A percentile compares a stretch with the other conserved stretches of the same genome.
These are phyloP conservation scores for Asclepias syriaca DNA, from an alignment of 257 asterid genomes.

Conservation along the genomic window DNA sequence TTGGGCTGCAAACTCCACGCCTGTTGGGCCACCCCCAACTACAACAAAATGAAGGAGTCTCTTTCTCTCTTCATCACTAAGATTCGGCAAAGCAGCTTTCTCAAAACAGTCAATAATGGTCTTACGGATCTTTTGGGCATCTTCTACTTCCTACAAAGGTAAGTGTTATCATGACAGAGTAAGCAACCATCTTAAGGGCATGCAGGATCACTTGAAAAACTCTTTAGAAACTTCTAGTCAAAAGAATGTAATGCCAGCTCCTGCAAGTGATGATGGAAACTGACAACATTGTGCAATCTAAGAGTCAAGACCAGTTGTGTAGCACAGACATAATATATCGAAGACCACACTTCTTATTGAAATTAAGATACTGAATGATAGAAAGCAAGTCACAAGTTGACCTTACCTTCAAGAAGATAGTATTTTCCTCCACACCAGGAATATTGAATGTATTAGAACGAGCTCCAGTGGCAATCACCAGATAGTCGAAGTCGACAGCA, in stretches of 20 bases:
- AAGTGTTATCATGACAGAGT: background rate
- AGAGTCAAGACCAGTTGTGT: background rate
- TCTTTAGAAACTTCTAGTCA: background rate
- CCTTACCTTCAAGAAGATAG: conserved; percentile 80
- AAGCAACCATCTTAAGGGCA: background rate
- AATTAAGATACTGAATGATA: background rate
- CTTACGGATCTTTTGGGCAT: conserved; percentile 95
- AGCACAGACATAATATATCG: background rate
- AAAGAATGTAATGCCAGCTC: background rate
- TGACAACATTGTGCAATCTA: background rate
- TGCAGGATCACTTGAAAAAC: no score
- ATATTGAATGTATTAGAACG: conserved; percentile 89
- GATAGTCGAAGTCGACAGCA: conserved; percentile 88
- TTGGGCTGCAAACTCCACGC: conserved; percentile 81
- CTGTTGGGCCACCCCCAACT: conserved; percentile 98
- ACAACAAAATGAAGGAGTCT: conserved; percentile 86
- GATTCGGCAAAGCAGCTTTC: conserved; percentile 70
- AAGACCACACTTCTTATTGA: background rate
- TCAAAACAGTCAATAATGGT: conserved; percentile 82
- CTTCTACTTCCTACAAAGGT: conserved; percentile 79
- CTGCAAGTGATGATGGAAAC: background rate
- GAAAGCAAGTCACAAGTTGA: background rate
- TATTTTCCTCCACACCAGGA: conserved; percentile 93
- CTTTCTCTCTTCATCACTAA: conserved; percentile 80
- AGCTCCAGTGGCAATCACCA: conserved; percentile 78